phyloP scores from a whole-genome alignment of 2,329 filamentous ascomycete genomes.

The Drechslerella coelobrocha region DNA sequence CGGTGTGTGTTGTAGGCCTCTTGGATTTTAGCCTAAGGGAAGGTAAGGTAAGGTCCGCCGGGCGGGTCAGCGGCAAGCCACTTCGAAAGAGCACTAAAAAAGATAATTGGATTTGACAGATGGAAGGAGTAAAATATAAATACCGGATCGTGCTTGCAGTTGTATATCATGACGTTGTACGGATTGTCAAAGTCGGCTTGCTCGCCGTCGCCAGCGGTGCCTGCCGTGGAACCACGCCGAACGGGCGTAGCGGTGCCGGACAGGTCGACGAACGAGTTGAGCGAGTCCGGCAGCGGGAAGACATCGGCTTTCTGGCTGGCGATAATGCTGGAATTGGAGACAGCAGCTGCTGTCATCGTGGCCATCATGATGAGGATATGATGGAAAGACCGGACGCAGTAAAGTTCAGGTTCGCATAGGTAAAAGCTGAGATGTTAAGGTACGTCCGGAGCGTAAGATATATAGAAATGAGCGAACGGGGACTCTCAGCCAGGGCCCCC shows the following conservation, averaged over 20 bases:
- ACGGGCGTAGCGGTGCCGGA: conserved; percentile 48
- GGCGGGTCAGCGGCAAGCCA: no score
- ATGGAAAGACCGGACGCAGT: no score
- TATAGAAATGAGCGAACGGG: no score
- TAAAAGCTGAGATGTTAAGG: no score
- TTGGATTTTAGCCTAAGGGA: conserved; percentile 71
- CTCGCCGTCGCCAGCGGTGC: conserved; percentile 17
- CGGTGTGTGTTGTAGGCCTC: conserved; percentile 76
- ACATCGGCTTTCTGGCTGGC: conserved; percentile 41
- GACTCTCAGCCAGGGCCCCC: no score
- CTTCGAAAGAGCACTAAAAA: conserved; percentile 1
- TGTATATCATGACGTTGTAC: conserved; percentile 74
- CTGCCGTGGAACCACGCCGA: conserved; percentile 45
- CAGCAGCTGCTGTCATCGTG: conserved; percentile 30
- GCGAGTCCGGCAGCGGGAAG: conserved; percentile 49
- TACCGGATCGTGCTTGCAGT: conserved; percentile 73
- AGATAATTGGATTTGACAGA: conserved; percentile 23
- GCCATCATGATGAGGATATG: no score
- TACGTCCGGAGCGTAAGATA: no score
- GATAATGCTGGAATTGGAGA: conserved; percentile 17
- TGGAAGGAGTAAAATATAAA: neutral
- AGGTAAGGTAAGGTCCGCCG: no score
- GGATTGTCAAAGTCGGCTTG: conserved; percentile 67
- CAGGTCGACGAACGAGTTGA: conserved; percentile 51
- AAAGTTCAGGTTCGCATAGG: no score